Conservation (phyloP, 495 filamentous ascomycete genomes). For the Bryoglossum gracile region DNA sequence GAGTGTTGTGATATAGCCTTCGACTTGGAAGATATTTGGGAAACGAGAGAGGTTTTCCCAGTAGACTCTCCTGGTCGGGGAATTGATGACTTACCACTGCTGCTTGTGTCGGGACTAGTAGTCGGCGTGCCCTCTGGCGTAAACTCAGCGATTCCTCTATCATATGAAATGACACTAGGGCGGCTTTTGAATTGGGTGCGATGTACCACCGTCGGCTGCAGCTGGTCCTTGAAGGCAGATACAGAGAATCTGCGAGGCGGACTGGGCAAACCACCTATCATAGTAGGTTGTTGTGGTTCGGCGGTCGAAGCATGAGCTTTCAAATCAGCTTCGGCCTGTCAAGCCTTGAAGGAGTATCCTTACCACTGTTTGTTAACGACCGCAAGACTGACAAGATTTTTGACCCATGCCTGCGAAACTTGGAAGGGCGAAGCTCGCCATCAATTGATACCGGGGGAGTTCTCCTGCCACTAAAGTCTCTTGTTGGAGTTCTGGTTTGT, state of each 20-base stretch:
- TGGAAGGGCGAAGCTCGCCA: constrained; percentile 26
- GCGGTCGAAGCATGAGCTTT: constrained; percentile 11
- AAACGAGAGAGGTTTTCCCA: constrained; percentile 23
- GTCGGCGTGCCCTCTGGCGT: constrained; percentile 16
- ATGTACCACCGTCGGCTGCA: constrained; percentile 41
- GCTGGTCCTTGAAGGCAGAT: constrained; percentile 33
- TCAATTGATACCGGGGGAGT: too few relatives aligned
- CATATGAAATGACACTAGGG: constrained; percentile 19
- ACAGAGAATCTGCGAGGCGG: constrained; percentile 36
- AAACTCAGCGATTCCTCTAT: constrained; percentile 11
- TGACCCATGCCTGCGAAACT: constrained; percentile 34
- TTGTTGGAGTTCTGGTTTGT: too few relatives aligned
- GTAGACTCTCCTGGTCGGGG: constrained; percentile 18
- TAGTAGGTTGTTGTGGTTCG: neutral
- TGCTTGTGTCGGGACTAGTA: constrained; percentile 12
- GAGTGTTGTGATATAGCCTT: constrained; percentile 15
- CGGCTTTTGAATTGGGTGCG: constrained; percentile 31
- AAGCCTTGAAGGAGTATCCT: constrained; percentile 2
- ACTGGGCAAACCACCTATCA: constrained; percentile 5
- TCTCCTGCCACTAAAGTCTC: too few relatives aligned
- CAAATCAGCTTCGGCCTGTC: constrained; percentile 2
- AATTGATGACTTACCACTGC: constrained; percentile 15
- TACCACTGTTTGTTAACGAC: constrained; percentile 39
- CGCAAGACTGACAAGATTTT: constrained; percentile 38
- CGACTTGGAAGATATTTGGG: constrained; percentile 19